Conservation (phyloP, 2,329 filamentous ascomycete genomes). For the Rhynchosporium graminicola region DNA sequence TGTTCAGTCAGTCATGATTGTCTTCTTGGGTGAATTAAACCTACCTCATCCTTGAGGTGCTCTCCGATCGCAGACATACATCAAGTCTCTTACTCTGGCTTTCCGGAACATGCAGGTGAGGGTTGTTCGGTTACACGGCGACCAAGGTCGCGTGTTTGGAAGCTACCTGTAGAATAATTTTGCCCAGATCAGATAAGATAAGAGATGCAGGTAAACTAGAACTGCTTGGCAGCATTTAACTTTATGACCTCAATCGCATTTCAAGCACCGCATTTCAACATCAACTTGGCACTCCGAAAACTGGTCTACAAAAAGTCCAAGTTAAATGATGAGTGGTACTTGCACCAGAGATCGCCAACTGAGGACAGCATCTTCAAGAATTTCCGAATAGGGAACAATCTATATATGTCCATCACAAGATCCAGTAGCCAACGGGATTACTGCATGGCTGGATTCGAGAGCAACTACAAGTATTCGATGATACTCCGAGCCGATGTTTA, state of each 20-base stretch:
- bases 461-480: too few species aligned
- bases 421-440: neutral
- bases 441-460: neutral
- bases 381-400: too few species aligned
- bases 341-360: too few species aligned
- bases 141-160: neutral
- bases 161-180: neutral
- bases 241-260: neutral
- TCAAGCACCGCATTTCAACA: neutral
- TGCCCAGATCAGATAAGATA: conserved; percentile 10
- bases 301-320: too few species aligned
- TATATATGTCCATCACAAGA: too few species aligned
- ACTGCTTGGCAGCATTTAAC: neutral
- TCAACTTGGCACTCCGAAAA: too few species aligned
- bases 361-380: too few species aligned
- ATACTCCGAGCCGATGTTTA: too few species aligned
- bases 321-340: too few species aligned
- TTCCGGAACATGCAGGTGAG: neutral
- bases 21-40: neutral
- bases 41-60: conserved; percentile 70
- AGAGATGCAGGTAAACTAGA: neutral
- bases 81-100: conserved; percentile 17
- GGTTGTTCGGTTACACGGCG: neutral
- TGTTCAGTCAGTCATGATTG: conserved; percentile 38
- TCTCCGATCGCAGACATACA: conserved; percentile 65